Evolutionary conservation across 2,329 filamentous ascomycete genomes (phyloP).

Genomic region (Penicillium frequentans): DNA sequence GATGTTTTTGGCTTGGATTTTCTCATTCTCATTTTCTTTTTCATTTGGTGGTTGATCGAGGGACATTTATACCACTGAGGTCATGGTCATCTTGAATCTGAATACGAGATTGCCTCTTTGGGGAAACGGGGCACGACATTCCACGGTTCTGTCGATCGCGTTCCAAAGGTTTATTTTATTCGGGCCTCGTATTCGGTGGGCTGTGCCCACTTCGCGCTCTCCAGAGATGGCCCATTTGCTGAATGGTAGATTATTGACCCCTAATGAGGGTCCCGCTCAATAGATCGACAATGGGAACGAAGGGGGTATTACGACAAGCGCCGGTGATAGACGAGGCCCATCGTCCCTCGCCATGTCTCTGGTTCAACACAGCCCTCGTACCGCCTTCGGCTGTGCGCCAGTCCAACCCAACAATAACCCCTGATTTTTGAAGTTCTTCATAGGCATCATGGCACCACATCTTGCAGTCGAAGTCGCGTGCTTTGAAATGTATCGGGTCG

Average conservation of each 20-base stretch:
- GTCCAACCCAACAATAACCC: not conserved
- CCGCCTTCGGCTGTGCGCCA: constrained; percentile 1
- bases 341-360: not conserved
- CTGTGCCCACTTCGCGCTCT: not conserved
- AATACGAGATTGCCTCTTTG: constrained; percentile 23
- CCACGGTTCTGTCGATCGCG: constrained; percentile 2
- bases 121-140: not conserved
- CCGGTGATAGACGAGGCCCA: not conserved
- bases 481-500: not conserved
- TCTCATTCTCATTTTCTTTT: not conserved
- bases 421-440: not conserved
- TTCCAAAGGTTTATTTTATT: not conserved
- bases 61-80: not conserved
- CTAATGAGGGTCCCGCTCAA: not conserved
- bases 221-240: no score
- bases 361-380: not conserved
- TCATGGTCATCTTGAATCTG: not conserved
- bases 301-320: not conserved
- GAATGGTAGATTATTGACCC: not conserved
- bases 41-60: not conserved
- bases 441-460: not conserved
- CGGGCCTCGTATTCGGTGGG: not conserved
- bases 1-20: not conserved
- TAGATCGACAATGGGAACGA: constrained; percentile 3
- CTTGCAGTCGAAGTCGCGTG: not conserved